Conservation (phyloP, 768 basidiomycete species). For the Pholiota conissans region DNA sequence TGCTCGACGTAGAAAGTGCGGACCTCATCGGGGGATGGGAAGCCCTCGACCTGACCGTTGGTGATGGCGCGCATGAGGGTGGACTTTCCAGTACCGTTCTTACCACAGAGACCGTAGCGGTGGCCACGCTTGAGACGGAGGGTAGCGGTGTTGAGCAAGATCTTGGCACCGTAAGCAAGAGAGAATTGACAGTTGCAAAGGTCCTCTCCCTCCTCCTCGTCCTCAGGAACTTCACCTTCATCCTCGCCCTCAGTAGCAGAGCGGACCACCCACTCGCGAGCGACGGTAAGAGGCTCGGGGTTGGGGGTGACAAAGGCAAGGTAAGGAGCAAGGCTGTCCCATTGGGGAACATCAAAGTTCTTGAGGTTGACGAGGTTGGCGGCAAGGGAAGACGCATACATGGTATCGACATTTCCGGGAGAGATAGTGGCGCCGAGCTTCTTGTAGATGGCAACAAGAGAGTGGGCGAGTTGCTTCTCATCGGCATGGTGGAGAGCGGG, state of each 20-base stretch:
- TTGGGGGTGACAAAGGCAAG: constrained; percentile 62
- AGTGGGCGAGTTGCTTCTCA: constrained; percentile 59
- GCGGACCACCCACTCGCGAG: constrained; percentile 87
- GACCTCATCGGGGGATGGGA: constrained; percentile 96
- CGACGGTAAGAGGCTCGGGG: constrained; percentile 65
- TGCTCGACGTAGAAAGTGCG: constrained; percentile 99
- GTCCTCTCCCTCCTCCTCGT: constrained; percentile 98
- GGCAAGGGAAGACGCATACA: constrained; percentile 79
- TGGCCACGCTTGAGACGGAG: constrained; percentile 98
- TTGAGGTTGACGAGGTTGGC: constrained; percentile 86
- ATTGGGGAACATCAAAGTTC: constrained; percentile 88
- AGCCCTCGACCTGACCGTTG: constrained; percentile 96
- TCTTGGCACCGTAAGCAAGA: constrained; percentile 98
- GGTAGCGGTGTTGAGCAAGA: constrained; percentile 92
- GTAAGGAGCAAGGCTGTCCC: constrained; percentile 82
- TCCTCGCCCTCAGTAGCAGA: constrained; percentile 79
- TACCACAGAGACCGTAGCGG: constrained; percentile 97
- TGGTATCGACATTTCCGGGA: constrained; percentile 52
- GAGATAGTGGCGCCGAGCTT: constrained; percentile 69
- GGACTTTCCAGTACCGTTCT: constrained; percentile 98
- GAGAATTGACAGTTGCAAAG: constrained; percentile 99
- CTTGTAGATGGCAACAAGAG: constrained; percentile 81
- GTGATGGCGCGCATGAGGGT: constrained; percentile 92
- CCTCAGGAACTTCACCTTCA: constrained; percentile 68
- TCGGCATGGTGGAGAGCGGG: constrained; percentile 83